Conservation (phyloP, 495 filamentous ascomycete species). For the Aspergillus leporis region DNA sequence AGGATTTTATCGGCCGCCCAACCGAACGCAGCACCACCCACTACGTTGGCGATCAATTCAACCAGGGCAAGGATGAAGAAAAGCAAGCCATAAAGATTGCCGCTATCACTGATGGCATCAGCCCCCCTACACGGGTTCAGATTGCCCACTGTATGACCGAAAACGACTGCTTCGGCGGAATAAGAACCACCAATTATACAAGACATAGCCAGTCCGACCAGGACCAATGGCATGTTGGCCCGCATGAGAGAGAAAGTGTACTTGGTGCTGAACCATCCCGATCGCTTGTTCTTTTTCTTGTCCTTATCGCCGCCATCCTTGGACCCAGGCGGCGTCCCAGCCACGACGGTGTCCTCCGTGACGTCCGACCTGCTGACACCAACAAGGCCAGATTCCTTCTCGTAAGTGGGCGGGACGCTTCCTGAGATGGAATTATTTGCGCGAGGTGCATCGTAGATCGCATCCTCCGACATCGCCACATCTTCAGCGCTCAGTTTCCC, state of each 20-base stretch:
- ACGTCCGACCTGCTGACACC: constrained; percentile 21
- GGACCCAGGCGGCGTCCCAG: constrained; percentile 11
- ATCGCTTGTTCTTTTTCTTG: constrained; percentile 18
- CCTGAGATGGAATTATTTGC: not conserved
- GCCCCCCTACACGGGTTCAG: constrained; percentile 41
- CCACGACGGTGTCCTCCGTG: constrained; percentile 38
- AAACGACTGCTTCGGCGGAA: constrained; percentile 50
- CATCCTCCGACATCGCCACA: constrained; percentile 6
- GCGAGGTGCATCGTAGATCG: constrained; percentile 17
- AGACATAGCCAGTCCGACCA: constrained; percentile 35
- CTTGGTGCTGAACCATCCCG: constrained; percentile 26
- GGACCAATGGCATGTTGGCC: constrained; percentile 33
- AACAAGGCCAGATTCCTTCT: constrained; percentile 21
- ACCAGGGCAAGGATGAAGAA: constrained; percentile 55
- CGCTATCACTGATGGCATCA: constrained; percentile 34
- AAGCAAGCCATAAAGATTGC: constrained; percentile 51
- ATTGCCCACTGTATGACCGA: constrained; percentile 47
- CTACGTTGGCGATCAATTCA: constrained; percentile 51
- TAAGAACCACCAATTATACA: constrained; percentile 46
- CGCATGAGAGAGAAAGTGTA: constrained; percentile 29
- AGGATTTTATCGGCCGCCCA: constrained; percentile 53
- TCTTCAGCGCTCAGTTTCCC: constrained; percentile 22
- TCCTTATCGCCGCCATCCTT: constrained; percentile 18
- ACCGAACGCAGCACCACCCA: constrained; percentile 49
- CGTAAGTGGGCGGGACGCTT: constrained; percentile 6